These are phyloP conservation scores for Nicotiana obtusifolia DNA, from an alignment of 257 asterid genomes.

Conservation along the genomic window DNA sequence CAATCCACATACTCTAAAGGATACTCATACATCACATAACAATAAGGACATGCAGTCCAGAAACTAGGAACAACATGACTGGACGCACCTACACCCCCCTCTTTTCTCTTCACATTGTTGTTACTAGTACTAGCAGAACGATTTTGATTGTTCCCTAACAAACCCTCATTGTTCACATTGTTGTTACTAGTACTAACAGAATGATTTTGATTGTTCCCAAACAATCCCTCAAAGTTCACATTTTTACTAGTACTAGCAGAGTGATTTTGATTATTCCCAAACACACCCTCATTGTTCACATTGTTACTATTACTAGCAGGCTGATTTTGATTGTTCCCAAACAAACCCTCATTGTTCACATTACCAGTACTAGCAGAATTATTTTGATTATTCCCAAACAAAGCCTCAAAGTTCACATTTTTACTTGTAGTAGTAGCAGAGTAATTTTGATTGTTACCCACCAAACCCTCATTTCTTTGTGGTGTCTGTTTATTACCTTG, in stretches of 20 bases:
- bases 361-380: slow-evolving; percentile 21
- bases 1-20: slow-evolving; percentile 59
- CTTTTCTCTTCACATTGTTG: slow-evolving; percentile 19
- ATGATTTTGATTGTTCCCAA: slow-evolving; percentile 18
- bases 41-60: slow-evolving; percentile 84
- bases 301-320: background rate
- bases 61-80: slow-evolving; percentile 26
- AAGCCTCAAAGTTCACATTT: slow-evolving; percentile 19
- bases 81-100: slow-evolving; percentile 24
- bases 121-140: slow-evolving; percentile 25
- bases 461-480: background rate
- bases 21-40: slow-evolving; percentile 83
- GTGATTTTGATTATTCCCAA: slow-evolving; percentile 12
- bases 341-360: slow-evolving; percentile 5
- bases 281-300: slow-evolving; percentile 2
- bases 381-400: slow-evolving; percentile 17
- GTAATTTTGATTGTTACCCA: slow-evolving; percentile 11
- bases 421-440: slow-evolving; percentile 7
- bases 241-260: slow-evolving; percentile 11
- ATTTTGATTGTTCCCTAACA: slow-evolving; percentile 15
- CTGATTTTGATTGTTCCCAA: slow-evolving; percentile 16
- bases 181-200: slow-evolving; percentile 19
- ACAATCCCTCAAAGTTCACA: slow-evolving; percentile 21
- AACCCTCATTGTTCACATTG: slow-evolving; percentile 5
- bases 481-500: background rate